These are phyloP conservation scores for Geranium brycei DNA, from an alignment of 345 rosid genomes.

Conservation along the genomic window DNA sequence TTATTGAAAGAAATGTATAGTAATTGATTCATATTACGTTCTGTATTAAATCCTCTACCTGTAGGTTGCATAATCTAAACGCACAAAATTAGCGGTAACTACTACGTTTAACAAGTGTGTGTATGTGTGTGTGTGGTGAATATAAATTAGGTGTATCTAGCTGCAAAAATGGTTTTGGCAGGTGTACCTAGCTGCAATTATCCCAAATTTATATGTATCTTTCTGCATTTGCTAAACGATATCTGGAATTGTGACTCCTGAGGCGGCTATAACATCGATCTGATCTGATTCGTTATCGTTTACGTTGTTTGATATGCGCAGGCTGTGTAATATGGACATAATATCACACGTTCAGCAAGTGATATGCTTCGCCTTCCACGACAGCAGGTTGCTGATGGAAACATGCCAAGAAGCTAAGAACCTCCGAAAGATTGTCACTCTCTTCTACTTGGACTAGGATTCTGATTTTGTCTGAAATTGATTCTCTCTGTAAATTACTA, in stretches of 20 bases:
- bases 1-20: too few species aligned
- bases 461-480: not conserved
- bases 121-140: too few species aligned
- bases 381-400: constrained; percentile 82
- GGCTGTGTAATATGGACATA: constrained; percentile 92
- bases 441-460: constrained; percentile 67
- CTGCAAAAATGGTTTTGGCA: too few species aligned
- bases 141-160: not conserved
- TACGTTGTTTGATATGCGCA: constrained; percentile 15
- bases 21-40: too few species aligned
- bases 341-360: constrained; percentile 94
- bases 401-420: constrained; percentile 94
- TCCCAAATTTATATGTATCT: too few species aligned
- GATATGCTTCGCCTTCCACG: constrained; percentile 96
- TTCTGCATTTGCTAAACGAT: too few species aligned
- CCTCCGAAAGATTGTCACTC: constrained; percentile 78
- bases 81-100: too few species aligned
- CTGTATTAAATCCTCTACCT: too few species aligned
- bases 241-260: too few species aligned
- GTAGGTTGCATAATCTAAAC: too few species aligned
- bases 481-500: not conserved
- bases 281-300: not conserved
- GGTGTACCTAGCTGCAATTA: too few species aligned
- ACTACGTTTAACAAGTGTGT: too few species aligned
- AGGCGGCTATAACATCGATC: not conserved